Conservation (phyloP, 108 stramenopile species). For the Fragilaria radians region DNA sequence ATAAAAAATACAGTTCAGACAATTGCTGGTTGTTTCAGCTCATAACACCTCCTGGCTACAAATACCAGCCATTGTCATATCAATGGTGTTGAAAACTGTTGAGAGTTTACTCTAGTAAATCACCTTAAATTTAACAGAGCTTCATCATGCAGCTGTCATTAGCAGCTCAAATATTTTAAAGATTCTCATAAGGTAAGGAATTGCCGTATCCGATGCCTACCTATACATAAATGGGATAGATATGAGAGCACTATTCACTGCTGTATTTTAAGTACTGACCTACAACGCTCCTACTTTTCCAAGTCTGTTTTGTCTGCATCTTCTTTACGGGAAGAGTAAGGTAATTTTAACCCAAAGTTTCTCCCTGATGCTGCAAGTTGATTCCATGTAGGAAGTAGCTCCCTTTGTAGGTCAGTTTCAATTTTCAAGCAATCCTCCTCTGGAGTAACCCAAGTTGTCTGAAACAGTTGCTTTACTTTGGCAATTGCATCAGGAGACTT, state of each 20-base stretch:
- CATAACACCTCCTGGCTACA: too few species aligned
- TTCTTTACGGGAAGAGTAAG: constrained; percentile 58
- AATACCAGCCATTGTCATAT: too few species aligned
- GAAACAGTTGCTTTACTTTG: constrained; percentile 65
- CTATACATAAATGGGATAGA: neutral
- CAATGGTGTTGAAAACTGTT: too few species aligned
- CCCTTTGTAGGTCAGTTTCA: constrained; percentile 69
- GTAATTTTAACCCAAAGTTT: constrained; percentile 69
- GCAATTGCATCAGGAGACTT: constrained; percentile 83
- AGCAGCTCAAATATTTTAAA: neutral
- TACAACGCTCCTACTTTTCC: neutral
- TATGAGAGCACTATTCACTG: neutral
- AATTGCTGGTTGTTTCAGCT: too few species aligned
- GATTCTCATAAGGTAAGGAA: neutral
- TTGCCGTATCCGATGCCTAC: neutral
- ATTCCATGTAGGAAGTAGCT: constrained; percentile 70
- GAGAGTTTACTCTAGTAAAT: too few species aligned
- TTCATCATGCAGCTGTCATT: neutral
- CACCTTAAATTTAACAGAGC: neutral
- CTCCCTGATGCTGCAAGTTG: constrained; percentile 72
- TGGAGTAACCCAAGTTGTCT: constrained; percentile 63
- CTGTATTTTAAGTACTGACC: neutral
- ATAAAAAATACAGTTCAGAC: too few species aligned
- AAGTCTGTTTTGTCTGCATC: neutral
- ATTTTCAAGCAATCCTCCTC: constrained; percentile 52